Evolutionary conservation across 129 eudicot genomes (phyloP), one percentile per base, ranked within the genome.

Genomic region (Ambrosia trifida): DNA sequence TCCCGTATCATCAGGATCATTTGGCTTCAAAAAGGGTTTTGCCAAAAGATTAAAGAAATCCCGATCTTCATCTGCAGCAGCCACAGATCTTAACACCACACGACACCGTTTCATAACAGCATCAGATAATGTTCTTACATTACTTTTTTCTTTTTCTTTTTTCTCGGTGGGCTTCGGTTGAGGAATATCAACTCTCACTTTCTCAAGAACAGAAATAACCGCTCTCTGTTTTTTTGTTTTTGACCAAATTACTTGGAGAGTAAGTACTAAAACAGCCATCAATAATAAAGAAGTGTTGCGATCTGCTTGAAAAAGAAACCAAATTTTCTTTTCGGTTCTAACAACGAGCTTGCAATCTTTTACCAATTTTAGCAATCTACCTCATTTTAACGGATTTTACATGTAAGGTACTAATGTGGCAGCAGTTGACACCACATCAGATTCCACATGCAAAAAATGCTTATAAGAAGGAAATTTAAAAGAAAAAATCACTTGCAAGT

Each of bases 1-100:
- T 11, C 99, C 99, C 33, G 88, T 83, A 62, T 95, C 97, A 81
- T 95, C 97, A 65, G 84, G 84, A 63, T 87, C 99, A 71, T 80
- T 76, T 24, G 88, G 85, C 62, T 75, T 85, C 73, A 87, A 67
- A 76, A 73, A 12, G 5, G 91, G 83, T 73, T 81, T 88, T 44
- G 87, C 91, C 76, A 90, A 76, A 65, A 90, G 91, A 81, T 95
- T 90, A 77, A 95, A 95, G 78, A 95, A 86, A 2, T 84, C 79
- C 59, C 77, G 83, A 4, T 90, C 96, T 72, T 95, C 83, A 76
- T 95, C 99, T 52, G 76, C 85, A 12, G 85, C 83, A 61, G 85
- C 89, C 73, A 80, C 89, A 4, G 70, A 76, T 1, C 99, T 91
- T 51, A 95, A 79, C 78, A 90, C 86, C 59, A 90, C 76, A 43